Evolutionary conservation across 805 yeast species (phyloP).

Genomic region (Candida succiphila): DNA sequence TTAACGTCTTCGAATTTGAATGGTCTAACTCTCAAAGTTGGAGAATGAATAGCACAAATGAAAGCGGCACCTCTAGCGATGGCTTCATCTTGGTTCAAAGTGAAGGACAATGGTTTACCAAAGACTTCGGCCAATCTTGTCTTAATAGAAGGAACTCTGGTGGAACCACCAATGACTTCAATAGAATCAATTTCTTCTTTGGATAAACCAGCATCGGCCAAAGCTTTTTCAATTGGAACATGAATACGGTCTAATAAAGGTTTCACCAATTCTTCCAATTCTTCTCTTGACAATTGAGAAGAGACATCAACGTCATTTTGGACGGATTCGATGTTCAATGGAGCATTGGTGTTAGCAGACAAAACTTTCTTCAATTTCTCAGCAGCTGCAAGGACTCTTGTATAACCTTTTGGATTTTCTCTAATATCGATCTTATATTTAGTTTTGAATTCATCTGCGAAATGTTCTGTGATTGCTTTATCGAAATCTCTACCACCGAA

Average conservation of each 20-base stretch:
- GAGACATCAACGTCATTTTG: constrained; percentile 97
- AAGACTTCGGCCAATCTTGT: constrained; percentile 69
- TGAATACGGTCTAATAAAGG: constrained; percentile 73
- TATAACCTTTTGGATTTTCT: constrained; percentile 89
- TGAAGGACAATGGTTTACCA: constrained; percentile 80
- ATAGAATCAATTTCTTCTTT: constrained; percentile 76
- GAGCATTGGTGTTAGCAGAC: constrained; percentile 92
- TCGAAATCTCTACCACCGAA: constrained; percentile 99
- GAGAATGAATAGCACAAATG: constrained; percentile 98
- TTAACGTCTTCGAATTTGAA: constrained; percentile 96
- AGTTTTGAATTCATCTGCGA: constrained; percentile 82
- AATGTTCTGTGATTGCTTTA: constrained; percentile 86
- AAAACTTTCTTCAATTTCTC: constrained; percentile 93
- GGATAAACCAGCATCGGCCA: constrained; percentile 66
- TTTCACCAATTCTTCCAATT: constrained; percentile 79
- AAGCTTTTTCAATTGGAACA: constrained; percentile 73
- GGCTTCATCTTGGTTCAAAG: constrained; percentile 98
- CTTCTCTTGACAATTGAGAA: constrained; percentile 80
- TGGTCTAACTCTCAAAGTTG: constrained; percentile 96
- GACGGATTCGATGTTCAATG: constrained; percentile 89
- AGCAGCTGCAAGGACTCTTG: constrained; percentile 84
- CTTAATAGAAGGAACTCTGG: constrained; percentile 94
- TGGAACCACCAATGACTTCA: constrained; percentile 96
- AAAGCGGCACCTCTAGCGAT: constrained; percentile 99
- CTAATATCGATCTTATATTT: constrained; percentile 92